Conservation (phyloP, 2,329 filamentous ascomycete species). For the Coniochaeta pulveracea region DNA sequence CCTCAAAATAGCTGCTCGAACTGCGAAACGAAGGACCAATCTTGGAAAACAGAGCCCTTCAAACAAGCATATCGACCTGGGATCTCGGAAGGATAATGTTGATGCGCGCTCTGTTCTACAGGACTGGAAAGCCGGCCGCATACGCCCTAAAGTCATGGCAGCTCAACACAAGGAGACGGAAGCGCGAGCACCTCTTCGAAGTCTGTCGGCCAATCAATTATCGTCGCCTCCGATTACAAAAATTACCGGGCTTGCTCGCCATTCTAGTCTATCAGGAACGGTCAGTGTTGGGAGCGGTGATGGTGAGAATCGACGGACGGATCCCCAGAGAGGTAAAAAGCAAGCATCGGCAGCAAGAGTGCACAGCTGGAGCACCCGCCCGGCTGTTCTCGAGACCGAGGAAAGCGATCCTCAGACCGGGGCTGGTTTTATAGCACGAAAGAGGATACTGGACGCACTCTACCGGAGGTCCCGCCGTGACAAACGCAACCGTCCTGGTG, state of each 20-base stretch:
- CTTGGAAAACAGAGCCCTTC: constrained; percentile 44
- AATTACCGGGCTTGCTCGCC: too few species aligned
- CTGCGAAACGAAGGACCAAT: constrained; percentile 32
- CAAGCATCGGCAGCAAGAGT: not conserved
- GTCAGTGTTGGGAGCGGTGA: constrained; percentile 4
- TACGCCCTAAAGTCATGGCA: constrained; percentile 22
- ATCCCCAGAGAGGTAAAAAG: not conserved
- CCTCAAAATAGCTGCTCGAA: constrained; percentile 49
- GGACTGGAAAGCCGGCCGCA: constrained; percentile 44
- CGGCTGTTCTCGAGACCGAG: constrained; percentile 45
- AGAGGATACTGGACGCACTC: constrained; percentile 42
- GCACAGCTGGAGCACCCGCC: constrained; percentile 18
- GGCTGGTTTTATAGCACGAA: constrained; percentile 35
- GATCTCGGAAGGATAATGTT: constrained; percentile 46
- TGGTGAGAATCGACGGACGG: not conserved
- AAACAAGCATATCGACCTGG: constrained; percentile 47
- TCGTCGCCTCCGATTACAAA: too few species aligned
- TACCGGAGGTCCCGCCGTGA: constrained; percentile 30
- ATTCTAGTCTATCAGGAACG: too few species aligned
- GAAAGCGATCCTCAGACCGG: constrained; percentile 21
- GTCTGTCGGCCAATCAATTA: constrained; percentile 13
- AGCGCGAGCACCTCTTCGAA: constrained; percentile 13
- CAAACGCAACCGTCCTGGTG: not conserved
- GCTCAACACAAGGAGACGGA: constrained; percentile 4
- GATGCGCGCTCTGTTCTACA: constrained; percentile 42